Base-by-base conservation (phyloP, 441 rosid species). In the Gossypium lobatum region DNA sequence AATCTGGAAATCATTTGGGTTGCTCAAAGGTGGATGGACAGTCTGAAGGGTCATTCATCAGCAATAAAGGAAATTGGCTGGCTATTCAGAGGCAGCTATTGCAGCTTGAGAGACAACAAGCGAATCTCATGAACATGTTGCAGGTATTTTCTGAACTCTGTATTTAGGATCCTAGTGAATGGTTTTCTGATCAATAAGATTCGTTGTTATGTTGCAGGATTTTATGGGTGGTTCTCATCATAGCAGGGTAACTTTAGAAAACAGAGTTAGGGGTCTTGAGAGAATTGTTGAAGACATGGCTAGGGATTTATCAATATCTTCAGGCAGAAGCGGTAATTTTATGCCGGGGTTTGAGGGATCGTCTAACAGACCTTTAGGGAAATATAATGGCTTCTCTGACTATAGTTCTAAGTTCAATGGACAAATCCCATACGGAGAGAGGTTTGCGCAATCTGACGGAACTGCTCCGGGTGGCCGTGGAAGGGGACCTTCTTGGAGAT, bases 221-320 rank as follows among this genome's bases (percentile, higher is more conserved):
- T 93, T 96, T 79, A 96, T 96, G 91, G 99, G 99, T 57, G 97
- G 98, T 39, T 96, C 99, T 79, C 97, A 89, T 81, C 83, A 91
- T 80, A 88, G 95, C 89, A 96, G 93, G 96, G 76, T 91, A 72
- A 92, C 97, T 25, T 80, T 96, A 77, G 97, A 96, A 79, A 87
- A 90, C 83, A 88, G 99, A 77, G 97, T 96, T 58, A 88, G 95
- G 83, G 98, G 95, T 74, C 97, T 96, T 74, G 99, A 93, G 86
- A 90, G 97, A 88, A 84, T 89, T 79, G 93, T 96, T 69, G 96
- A 96, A 85, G 97, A 88, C 77, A 91, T 96, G 97, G 98, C 92
- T 6, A 83, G 86, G 75, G 96, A 93, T 85, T 87, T 96, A 75
- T 87, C 98, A 21, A 76, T 93, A 75, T 92, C 99, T 76, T 87